These are phyloP conservation scores for Aspergillus sparsus DNA, from an alignment of 495 filamentous ascomycete genomes.

Conservation along the genomic window DNA sequence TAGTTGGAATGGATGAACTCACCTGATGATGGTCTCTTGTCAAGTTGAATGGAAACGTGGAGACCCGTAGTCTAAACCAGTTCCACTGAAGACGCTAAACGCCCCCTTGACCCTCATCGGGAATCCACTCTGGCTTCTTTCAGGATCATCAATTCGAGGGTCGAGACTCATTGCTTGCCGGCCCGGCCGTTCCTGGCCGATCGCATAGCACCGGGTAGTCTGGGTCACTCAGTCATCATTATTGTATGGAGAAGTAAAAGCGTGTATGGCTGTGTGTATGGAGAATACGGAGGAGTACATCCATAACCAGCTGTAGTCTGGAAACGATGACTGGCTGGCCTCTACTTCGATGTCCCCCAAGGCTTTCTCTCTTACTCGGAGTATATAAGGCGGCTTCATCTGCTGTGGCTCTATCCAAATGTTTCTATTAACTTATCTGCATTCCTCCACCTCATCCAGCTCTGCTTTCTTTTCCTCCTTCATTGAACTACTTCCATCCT, in stretches of 20 bases:
- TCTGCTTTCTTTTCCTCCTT: background rate
- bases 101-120: background rate
- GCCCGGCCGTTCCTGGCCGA: slow-evolving; percentile 32
- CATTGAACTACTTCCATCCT: slow-evolving; percentile 1
- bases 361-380: background rate
- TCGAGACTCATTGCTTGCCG: slow-evolving; percentile 23
- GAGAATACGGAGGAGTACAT: background rate
- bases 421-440: no score
- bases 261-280: background rate
- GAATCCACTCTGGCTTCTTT: slow-evolving; percentile 3
- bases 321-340: slow-evolving; percentile 8
- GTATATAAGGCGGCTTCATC: slow-evolving; percentile 12
- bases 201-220: slow-evolving; percentile 30
- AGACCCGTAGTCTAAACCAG: slow-evolving; percentile 2
- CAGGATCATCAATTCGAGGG: slow-evolving; percentile 15
- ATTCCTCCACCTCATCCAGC: no score
- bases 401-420: background rate
- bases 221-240: slow-evolving; percentile 3
- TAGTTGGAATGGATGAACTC: background rate
- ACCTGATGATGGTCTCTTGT: background rate
- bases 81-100: background rate
- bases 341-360: background rate
- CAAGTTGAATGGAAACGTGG: slow-evolving; percentile 9
- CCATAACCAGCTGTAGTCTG: slow-evolving; percentile 3
- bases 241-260: slow-evolving; percentile 4